Percentiles rank a stretch among this genome's conserved stretches.
Evolutionary conservation across 768 basidiomycete genomes (phyloP).

Genomic region (Russula sp.): DNA sequence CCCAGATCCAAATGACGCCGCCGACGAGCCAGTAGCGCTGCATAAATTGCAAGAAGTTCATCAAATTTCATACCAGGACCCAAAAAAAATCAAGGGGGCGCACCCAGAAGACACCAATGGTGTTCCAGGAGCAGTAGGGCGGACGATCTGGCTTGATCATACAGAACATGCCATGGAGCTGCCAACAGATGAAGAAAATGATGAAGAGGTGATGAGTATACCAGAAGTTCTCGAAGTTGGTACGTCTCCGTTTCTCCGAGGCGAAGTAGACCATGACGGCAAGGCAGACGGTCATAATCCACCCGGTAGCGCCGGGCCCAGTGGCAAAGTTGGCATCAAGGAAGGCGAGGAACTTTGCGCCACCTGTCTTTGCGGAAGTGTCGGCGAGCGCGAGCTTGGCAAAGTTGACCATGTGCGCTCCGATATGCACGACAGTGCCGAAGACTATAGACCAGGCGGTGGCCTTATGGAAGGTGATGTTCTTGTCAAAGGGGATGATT

Average conservation of each 20-base stretch:
- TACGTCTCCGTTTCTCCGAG: constrained; percentile 71
- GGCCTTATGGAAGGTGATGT: constrained; percentile 85
- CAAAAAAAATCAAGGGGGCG: constrained; percentile 32
- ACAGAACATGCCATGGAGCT: constrained; percentile 95
- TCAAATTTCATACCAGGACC: not conserved
- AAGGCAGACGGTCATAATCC: constrained; percentile 79
- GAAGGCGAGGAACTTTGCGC: constrained; percentile 64
- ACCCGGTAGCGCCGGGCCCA: constrained; percentile 79
- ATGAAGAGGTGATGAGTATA: constrained; percentile 88
- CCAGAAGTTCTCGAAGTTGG: constrained; percentile 87
- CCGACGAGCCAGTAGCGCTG: constrained; percentile 90
- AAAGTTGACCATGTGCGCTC: constrained; percentile 87
- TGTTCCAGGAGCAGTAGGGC: constrained; percentile 82
- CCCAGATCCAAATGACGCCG: constrained; percentile 78
- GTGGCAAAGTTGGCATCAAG: constrained; percentile 75
- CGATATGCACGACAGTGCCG: constrained; percentile 70
- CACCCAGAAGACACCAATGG: constrained; percentile 95
- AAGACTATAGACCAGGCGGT: constrained; percentile 88
- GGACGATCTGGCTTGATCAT: constrained; percentile 91
- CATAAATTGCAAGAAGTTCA: constrained; percentile 22
- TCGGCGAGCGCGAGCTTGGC: constrained; percentile 58
- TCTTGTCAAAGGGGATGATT: constrained; percentile 92
- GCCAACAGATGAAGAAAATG: constrained; percentile 91
- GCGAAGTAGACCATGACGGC: constrained; percentile 84
- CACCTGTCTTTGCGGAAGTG: constrained; percentile 50